Evolutionary conservation across 2,329 filamentous ascomycete species (phyloP).

Genomic region (Aspergillus latus): DNA sequence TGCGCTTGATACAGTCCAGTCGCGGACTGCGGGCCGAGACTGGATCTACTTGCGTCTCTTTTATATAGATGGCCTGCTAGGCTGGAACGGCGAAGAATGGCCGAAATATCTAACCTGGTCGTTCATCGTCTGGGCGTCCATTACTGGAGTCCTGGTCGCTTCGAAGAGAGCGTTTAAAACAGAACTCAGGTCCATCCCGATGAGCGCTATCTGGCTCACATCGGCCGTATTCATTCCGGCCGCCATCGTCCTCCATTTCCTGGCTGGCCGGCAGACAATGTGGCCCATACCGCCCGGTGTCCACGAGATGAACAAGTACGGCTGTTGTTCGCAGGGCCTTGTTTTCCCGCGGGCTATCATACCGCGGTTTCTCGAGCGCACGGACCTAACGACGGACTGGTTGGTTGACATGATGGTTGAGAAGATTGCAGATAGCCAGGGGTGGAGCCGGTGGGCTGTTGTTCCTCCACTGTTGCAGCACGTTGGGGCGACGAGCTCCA

Average conservation of each 20-base stretch:
- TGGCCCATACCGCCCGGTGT: constrained; percentile 37
- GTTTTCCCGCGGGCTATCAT: constrained; percentile 37
- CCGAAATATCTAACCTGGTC: constrained; percentile 35
- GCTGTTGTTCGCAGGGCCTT: constrained; percentile 46
- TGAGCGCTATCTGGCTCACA: constrained; percentile 24
- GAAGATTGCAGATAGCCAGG: constrained; percentile 14
- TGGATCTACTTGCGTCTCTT: constrained; percentile 47
- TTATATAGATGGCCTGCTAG: constrained; percentile 45
- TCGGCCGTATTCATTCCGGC: constrained; percentile 29
- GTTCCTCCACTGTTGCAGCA: constrained; percentile 19
- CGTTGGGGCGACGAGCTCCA: constrained; percentile 18
- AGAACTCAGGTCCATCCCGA: constrained; percentile 18
- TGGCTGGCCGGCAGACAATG: constrained; percentile 42
- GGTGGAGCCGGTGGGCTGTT: constrained; percentile 14
- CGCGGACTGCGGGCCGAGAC: constrained; percentile 6
- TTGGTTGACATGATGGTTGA: constrained; percentile 21
- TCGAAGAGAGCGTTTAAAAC: constrained; percentile 11
- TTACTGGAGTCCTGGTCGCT: constrained; percentile 9
- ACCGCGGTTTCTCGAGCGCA: constrained; percentile 10
- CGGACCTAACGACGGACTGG: constrained; percentile 16
- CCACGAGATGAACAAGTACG: constrained; percentile 41
- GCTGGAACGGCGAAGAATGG: constrained; percentile 47
- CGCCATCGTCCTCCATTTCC: constrained; percentile 39
- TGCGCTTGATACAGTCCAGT: constrained; percentile 35
- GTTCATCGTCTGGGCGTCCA: constrained; percentile 17